A percentile compares a stretch with the other conserved stretches of the same genome.
phyloP scores from a whole-genome alignment of 2,329 filamentous ascomycete genomes.

The Elsinoe necatrix region DNA sequence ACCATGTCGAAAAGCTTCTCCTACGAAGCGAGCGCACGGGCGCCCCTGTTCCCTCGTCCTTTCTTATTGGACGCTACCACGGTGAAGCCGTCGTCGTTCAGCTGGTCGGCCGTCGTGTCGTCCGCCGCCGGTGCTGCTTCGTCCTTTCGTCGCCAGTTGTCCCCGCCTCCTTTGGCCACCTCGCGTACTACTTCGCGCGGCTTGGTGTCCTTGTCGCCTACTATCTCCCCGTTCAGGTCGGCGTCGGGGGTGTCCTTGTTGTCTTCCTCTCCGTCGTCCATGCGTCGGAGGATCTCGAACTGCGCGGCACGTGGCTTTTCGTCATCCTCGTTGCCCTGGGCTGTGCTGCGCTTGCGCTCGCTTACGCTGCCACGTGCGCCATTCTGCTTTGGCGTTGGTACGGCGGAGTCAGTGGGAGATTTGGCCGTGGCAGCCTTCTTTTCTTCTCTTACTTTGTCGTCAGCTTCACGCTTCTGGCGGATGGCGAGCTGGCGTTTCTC shows the following conservation, averaged over 20 bases:
- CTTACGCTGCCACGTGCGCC: constrained; percentile 20
- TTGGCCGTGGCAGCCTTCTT: constrained; percentile 46
- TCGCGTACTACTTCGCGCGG: constrained; percentile 47
- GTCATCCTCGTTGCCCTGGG: constrained; percentile 28
- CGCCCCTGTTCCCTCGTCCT: constrained; percentile 30
- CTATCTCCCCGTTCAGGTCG: constrained; percentile 42
- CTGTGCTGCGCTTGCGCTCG: constrained; percentile 30
- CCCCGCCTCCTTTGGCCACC: constrained; percentile 33
- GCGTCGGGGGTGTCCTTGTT: constrained; percentile 36
- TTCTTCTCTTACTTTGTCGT: constrained; percentile 74
- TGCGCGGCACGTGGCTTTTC: constrained; percentile 33
- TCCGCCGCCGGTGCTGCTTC: constrained; percentile 26
- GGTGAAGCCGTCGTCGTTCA: constrained; percentile 48
- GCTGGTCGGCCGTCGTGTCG: constrained; percentile 33
- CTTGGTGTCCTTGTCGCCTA: constrained; percentile 47
- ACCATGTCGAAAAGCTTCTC: neutral
- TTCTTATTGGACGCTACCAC: constrained; percentile 43
- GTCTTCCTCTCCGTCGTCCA: constrained; percentile 29
- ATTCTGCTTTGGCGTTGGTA: constrained; percentile 33
- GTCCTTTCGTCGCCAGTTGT: constrained; percentile 27
- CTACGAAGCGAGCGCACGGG: constrained; percentile 20
- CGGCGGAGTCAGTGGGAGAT: constrained; percentile 7
- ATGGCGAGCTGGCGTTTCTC: constrained; percentile 70
- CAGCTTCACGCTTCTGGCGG: constrained; percentile 76
- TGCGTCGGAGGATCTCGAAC: constrained; percentile 49